Conservation (phyloP, 257 asterid species). For the Solanum pinnatisectum region DNA sequence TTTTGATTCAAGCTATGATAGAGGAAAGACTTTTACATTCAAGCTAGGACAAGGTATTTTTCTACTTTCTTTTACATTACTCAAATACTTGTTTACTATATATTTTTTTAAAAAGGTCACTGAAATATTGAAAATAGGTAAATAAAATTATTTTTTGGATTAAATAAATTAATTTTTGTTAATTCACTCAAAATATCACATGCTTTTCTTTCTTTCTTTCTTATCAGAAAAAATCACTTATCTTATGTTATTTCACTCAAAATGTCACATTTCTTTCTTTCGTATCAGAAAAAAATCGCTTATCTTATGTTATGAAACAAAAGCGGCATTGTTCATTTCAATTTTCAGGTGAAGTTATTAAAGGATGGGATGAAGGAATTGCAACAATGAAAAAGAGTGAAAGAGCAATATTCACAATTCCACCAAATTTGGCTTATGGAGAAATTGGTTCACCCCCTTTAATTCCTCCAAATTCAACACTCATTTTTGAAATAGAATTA, state of each 20-base stretch:
- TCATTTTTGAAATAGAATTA: conserved; percentile 43
- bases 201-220: not conserved
- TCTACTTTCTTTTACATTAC: not conserved
- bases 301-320: not conserved
- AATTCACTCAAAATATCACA: not conserved
- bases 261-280: too few relatives aligned
- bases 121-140: not conserved
- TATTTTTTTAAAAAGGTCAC: not conserved
- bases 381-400: conserved; percentile 58
- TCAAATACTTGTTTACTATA: not conserved
- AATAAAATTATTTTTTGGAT: not conserved
- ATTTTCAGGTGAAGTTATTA: conserved; percentile 46
- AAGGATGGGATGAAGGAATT: conserved; percentile 64
- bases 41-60: conserved; percentile 49
- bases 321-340: not conserved
- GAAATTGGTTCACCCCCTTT: conserved; percentile 41
- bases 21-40: conserved; percentile 38
- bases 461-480: conserved; percentile 57
- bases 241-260: not conserved
- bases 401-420: conserved; percentile 46
- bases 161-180: not conserved
- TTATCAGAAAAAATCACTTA: not conserved
- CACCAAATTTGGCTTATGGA: conserved; percentile 50
- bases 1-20: conserved; percentile 39
- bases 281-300: too few relatives aligned